Base-by-base conservation (phyloP, 2,329 filamentous ascomycete species). In the Coniochaeta pulveracea region DNA sequence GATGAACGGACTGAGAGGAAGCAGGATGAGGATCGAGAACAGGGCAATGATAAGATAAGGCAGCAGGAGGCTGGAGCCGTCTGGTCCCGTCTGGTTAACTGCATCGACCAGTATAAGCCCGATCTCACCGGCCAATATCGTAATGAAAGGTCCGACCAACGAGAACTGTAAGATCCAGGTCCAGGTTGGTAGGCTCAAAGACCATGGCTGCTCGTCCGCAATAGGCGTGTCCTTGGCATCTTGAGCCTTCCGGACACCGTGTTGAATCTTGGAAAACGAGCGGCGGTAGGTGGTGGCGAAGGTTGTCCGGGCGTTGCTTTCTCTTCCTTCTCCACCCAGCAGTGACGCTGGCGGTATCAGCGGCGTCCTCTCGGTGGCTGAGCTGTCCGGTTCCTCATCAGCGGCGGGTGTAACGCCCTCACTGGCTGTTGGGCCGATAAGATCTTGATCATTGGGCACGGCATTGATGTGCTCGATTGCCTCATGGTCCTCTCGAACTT, bases 111-210 rank as follows among this genome's bases (percentile, higher is more conserved):
- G 52, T 10, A 89, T 59, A 4, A 96, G 66, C 2, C 72, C 80
- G 17, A 88, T 66, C 48, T 93, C 85, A 1, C 78, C 84, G 11
- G 84, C 58, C 14, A 96, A 54, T 38, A 91, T 78, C 28, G 94
- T 63, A 30, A 79, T 73, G 34, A 94, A 72, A 0, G 88, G 86
- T 0, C 75, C 82, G 8, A 93, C 61, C 11, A 95, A 51, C 4
- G 96, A 61, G 42, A 95, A 80, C 48, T 98, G 88, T 12, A 93
- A 45, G 26, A 91, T 56, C 91, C 91, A 98, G 12, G 82, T 77
- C 81, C 82, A 95, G 27, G 69, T 73, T 1, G 85, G 85, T 34
- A 96, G 60, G 23, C 69, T 69, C 4, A 71, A 71, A 33, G 85
- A 93, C 91, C 91, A 98, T 10, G 69, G 61, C 54, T 96, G 91